Base-by-base conservation (phyloP, 495 filamentous ascomycete species). In the Opeltia flavorubescens region DNA sequence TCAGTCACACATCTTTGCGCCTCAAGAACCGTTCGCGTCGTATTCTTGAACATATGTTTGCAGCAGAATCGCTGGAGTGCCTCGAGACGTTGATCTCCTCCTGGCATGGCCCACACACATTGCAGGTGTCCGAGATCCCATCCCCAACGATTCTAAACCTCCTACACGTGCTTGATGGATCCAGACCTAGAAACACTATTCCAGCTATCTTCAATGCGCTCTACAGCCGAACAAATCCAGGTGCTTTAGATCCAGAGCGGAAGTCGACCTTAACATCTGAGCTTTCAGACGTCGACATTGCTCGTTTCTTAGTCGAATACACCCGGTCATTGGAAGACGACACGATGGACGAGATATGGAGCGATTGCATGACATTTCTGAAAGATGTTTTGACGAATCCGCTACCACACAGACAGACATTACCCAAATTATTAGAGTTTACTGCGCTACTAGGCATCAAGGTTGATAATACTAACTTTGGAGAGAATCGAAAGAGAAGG, bases 281-380 rank as follows among this genome's bases (percentile, higher is more conserved):
- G 48, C 62, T 96, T 5, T 75, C 78, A 21, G 89, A 94, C 49
- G 71, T 75, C 2, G 87, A 94, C 53, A 66, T 96, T 13, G 85
- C 88, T 7, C 75, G 80, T 17, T 99, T 96, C 58, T 62, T 96
- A 46, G 81, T 91, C 4, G 83, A 86, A 40, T 99, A 96, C 58
- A 81, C 87, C 1, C 74, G 77, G 20, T 89, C 87, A 3, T 67
- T 95, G 12, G 91, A 99, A 55, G 91, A 99, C 53, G 91, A 99
- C 68, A 83, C 91, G n/a, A 89, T 96, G 71, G 93, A 99, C 56
- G 91, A 99, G 63, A 95, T 99, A 26, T 99, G 91, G 91, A 68
- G 76, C 30, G 93, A 99, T 56, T 96, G 89, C 60, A 86, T 86
- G 55, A 76, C 81, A 0, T 99, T 99, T 62, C 60, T 96, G 35